Evolutionary conservation across 257 asterid species (phyloP).

Genomic region (Rauvolfia tetraphylla): DNA sequence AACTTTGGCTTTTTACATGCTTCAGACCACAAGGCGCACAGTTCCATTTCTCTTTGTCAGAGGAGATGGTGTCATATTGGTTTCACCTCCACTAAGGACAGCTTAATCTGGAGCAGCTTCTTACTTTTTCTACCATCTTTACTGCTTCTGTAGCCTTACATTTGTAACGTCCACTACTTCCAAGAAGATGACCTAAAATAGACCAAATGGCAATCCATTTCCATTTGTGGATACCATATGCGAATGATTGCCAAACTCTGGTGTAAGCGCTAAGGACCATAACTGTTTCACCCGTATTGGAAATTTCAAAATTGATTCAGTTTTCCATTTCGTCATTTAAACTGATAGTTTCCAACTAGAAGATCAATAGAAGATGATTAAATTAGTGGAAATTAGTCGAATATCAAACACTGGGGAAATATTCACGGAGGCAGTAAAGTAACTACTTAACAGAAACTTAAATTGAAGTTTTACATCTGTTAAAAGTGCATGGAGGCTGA

Average conservation of each 20-base stretch:
- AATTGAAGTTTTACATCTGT: too few relatives aligned
- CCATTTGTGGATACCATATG: background rate
- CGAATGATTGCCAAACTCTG: background rate
- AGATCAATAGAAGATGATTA: too few relatives aligned
- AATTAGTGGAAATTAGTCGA: too few relatives aligned
- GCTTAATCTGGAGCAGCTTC: slow-evolving; percentile 40
- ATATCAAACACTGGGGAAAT: too few relatives aligned
- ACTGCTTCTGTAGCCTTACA: background rate
- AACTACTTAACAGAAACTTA: too few relatives aligned
- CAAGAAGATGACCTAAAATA: background rate
- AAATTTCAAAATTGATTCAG: too few relatives aligned
- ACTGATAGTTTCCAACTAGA: too few relatives aligned
- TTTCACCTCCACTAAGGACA: slow-evolving; percentile 90
- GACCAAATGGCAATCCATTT: slow-evolving; percentile 1
- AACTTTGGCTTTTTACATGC: slow-evolving; percentile 9
- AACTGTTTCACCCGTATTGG: too few relatives aligned
- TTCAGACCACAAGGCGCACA: slow-evolving; percentile 74
- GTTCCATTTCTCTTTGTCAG: slow-evolving; percentile 84
- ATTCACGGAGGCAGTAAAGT: too few relatives aligned
- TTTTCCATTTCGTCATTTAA: too few relatives aligned
- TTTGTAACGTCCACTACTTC: background rate
- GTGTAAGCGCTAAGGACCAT: too few relatives aligned
- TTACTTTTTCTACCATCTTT: background rate
- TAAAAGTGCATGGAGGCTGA: too few relatives aligned
- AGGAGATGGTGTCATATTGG: slow-evolving; percentile 96